Evolutionary conservation across 306 rosid species (phyloP).

Genomic region (Dalbergia oliveri): DNA sequence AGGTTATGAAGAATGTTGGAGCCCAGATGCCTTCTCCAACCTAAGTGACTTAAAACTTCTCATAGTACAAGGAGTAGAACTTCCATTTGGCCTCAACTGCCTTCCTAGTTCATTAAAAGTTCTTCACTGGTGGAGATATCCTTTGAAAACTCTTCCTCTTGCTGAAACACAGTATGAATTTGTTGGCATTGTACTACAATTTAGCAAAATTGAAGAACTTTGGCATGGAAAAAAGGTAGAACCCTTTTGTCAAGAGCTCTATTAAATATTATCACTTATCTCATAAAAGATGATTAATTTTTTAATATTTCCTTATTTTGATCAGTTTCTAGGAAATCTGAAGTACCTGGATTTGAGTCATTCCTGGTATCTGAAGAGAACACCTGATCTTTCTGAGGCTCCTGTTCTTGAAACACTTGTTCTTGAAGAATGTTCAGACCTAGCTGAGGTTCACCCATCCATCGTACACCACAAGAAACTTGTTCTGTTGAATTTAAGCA

Average conservation of each 20-base stretch:
- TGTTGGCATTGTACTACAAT: slow-evolving; percentile 13
- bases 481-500: background rate
- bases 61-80: background rate
- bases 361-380: background rate
- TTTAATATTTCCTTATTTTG: background rate
- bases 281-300: background rate
- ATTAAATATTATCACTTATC: background rate
- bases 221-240: slow-evolving; percentile 22
- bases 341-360: slow-evolving; percentile 1
- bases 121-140: slow-evolving; percentile 12
- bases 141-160: slow-evolving; percentile 1
- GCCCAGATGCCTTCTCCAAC: slow-evolving; percentile 4
- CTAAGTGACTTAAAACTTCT: slow-evolving; percentile 16
- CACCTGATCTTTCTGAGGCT: background rate
- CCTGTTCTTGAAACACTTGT: background rate
- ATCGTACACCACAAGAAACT: slow-evolving; percentile 7
- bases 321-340: background rate
- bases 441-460: slow-evolving; percentile 7
- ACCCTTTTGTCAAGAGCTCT: background rate
- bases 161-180: background rate
- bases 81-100: background rate
- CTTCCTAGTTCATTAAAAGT: background rate
- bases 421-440: background rate
- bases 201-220: background rate
- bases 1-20: background rate